These are phyloP conservation scores for Petrea volubilis DNA, from an alignment of 257 asterid genomes.

Conservation along the genomic window DNA sequence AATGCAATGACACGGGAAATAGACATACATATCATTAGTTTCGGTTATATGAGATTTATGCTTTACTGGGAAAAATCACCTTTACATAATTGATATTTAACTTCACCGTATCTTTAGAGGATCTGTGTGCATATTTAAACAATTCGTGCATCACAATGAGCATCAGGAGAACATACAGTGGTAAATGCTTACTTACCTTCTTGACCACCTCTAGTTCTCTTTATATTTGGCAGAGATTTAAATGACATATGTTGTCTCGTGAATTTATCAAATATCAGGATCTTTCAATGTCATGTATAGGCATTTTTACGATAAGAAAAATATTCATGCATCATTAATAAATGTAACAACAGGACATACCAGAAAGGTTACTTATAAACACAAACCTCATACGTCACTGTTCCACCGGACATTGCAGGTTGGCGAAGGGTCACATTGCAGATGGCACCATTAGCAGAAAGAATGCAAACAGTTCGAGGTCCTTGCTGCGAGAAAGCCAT, in stretches of 20 bases:
- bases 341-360: not conserved
- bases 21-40: not conserved
- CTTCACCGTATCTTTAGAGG: not conserved
- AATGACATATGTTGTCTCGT: not conserved
- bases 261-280: not conserved
- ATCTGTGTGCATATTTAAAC: not conserved
- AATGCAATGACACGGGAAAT: not conserved
- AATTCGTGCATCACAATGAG: not conserved
- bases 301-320: not conserved
- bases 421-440: constrained; percentile 80
- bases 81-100: not conserved
- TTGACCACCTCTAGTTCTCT: not conserved
- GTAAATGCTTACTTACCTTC: not conserved
- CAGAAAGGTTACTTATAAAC: not conserved
- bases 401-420: constrained; percentile 71
- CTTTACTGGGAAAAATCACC: not conserved
- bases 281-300: not conserved
- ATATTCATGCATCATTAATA: not conserved
- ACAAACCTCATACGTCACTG: constrained; percentile 84
- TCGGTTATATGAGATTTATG: not conserved
- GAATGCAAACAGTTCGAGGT: constrained; percentile 80
- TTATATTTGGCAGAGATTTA: not conserved
- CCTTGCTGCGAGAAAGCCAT: constrained; percentile 90
- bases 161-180: not conserved
- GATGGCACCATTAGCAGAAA: constrained; percentile 84